phyloP scores from a whole-genome alignment of 2,329 filamentous ascomycete genomes.

The Emergomyces africanus region DNA sequence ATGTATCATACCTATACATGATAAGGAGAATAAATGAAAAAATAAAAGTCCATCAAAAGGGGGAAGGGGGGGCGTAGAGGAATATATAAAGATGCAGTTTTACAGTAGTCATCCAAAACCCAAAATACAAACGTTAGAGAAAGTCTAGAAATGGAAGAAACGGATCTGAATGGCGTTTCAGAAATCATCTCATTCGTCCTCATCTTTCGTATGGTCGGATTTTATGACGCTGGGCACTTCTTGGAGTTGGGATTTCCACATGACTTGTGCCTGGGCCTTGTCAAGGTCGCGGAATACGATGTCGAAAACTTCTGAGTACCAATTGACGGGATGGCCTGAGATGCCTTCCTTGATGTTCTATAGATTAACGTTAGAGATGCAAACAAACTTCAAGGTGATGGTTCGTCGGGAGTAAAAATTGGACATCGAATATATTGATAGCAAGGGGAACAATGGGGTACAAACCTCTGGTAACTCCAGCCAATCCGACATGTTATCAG shows the following conservation, averaged over 20 bases:
- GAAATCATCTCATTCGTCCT: not conserved
- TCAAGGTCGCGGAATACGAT: constrained; percentile 79
- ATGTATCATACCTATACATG: not conserved
- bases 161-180: not conserved
- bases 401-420: not conserved
- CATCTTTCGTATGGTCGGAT: constrained; percentile 20
- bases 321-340: constrained; percentile 77
- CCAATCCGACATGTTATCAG: constrained; percentile 95
- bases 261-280: constrained; percentile 53
- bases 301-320: constrained; percentile 91
- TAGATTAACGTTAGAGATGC: not conserved
- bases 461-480: constrained; percentile 88
- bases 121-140: not conserved
- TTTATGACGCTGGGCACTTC: constrained; percentile 32
- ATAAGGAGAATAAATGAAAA: not conserved
- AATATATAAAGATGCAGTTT: not conserved
- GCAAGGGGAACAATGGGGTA: constrained; percentile 13
- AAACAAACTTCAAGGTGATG: not conserved
- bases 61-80: not conserved
- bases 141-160: not conserved
- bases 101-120: not conserved
- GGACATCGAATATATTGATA: not conserved
- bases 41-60: not conserved
- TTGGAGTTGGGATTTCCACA: constrained; percentile 54
- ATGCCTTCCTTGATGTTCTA: constrained; percentile 98